Evolutionary conservation across 1,284 basidiomycete genomes (phyloP).

Genomic region (Agaricales sp.): DNA sequence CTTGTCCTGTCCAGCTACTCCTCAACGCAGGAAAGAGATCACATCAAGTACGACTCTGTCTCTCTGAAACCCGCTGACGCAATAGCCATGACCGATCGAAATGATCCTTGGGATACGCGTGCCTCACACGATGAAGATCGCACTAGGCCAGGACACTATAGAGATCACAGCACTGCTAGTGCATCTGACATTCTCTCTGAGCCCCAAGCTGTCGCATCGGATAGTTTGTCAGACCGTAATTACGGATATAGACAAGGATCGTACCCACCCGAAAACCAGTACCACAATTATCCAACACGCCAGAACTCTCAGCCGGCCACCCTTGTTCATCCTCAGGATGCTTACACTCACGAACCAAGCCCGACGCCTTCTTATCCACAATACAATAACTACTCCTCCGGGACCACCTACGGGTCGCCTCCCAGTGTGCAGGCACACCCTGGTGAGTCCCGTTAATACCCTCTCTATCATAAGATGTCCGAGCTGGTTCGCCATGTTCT

Average conservation of each 20-base stretch:
- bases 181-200: conserved; percentile 44
- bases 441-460: conserved; percentile 29
- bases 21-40: conserved; percentile 64
- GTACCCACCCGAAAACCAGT: conserved; percentile 13
- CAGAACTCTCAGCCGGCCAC: conserved; percentile 8
- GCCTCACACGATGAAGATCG: conserved; percentile 36
- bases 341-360: conserved; percentile 32
- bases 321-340: conserved; percentile 19
- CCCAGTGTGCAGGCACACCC: conserved; percentile 34
- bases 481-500: conserved; percentile 15
- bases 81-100: conserved; percentile 50
- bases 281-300: conserved; percentile 12
- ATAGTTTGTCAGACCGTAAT: conserved; percentile 25
- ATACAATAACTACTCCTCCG: conserved; percentile 21
- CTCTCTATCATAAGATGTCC: conserved; percentile 11
- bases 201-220: conserved; percentile 36
- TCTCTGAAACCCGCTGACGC: conserved; percentile 47
- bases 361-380: conserved; percentile 30
- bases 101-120: conserved; percentile 67
- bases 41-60: conserved; percentile 72
- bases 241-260: conserved; percentile 22
- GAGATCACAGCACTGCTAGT: conserved; percentile 44
- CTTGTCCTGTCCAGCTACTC: conserved; percentile 68
- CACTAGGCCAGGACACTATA: conserved; percentile 30
- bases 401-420: conserved; percentile 18